Evolutionary conservation across 1,284 basidiomycete genomes (phyloP).

Genomic region (Salmacisia buchloeana): DNA sequence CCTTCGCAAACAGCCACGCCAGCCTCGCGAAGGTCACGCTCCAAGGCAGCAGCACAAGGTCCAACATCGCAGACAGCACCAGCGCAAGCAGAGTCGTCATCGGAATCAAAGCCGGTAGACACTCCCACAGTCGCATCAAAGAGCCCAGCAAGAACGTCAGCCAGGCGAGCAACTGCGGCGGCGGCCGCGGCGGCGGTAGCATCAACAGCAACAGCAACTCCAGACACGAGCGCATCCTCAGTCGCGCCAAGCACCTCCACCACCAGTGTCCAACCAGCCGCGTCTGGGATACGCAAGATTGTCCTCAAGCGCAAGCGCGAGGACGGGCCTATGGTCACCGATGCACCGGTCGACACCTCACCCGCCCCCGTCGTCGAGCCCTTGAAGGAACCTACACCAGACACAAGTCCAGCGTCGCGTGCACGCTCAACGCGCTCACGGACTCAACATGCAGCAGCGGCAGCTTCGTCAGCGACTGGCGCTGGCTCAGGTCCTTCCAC

Average conservation of each 20-base stretch:
- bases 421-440: not conserved
- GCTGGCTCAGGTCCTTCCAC: not conserved
- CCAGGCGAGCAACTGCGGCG: not conserved
- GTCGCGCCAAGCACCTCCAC: not conserved
- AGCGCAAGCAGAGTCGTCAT: not conserved
- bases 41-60: not conserved
- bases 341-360: no score
- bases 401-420: not conserved
- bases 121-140: not conserved
- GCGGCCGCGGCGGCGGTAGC: not conserved
- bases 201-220: not conserved
- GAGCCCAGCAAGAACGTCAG: not conserved
- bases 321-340: not conserved
- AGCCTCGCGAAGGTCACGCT: no score
- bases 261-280: not conserved
- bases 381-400: not conserved
- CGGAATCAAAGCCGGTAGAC: not conserved
- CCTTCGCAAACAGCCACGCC: no score
- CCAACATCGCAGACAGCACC: not conserved
- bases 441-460: not conserved
- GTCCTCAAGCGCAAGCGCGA: not conserved
- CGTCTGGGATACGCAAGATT: constrained; percentile 6
- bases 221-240: not conserved
- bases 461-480: not conserved
- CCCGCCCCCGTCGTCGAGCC: no score